A percentile compares a stretch with the other conserved stretches of the same genome.
These are phyloP conservation scores for Russula foetens DNA, from an alignment of 768 basidiomycete species.

Conservation along the genomic window DNA sequence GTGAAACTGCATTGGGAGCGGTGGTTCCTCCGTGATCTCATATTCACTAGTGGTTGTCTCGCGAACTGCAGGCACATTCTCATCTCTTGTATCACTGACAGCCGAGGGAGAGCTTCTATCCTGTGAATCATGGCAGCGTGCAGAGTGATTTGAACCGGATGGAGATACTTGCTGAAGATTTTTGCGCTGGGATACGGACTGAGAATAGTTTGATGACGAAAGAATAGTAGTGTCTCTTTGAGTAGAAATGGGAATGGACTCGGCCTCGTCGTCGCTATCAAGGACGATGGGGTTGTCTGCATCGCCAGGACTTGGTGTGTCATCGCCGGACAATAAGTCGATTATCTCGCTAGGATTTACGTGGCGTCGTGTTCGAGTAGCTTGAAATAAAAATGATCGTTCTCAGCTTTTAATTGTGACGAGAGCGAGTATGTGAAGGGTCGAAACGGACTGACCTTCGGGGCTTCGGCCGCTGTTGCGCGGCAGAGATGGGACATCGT, in stretches of 20 bases:
- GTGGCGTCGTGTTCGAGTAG: not conserved
- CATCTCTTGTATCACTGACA: not conserved
- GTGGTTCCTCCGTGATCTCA: not conserved
- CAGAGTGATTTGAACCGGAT: not conserved
- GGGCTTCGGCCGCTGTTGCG: not conserved
- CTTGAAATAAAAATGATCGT: not conserved
- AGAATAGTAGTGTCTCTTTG: not conserved
- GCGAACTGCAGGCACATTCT: not conserved
- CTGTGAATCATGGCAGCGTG: not conserved
- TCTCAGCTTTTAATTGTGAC: not conserved
- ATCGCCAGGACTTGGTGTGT: not conserved
- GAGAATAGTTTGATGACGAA: not conserved
- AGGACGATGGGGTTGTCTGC: slow-evolving; percentile 13
- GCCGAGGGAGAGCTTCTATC: not conserved
- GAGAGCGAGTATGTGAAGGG: not conserved
- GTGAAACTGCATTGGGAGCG: not conserved
- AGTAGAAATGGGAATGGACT: not conserved
- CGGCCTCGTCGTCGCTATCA: slow-evolving; percentile 10
- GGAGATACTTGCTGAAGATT: not conserved
- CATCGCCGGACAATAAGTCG: slow-evolving; percentile 5
- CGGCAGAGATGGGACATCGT: not conserved
- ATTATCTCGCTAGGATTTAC: not conserved
- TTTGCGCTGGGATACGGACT: not conserved
- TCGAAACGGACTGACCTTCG: not conserved
- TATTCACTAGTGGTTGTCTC: not conserved